Evolutionary conservation across 306 rosid species (phyloP), one percentile per base, ranked within the genome.

Genomic region (Castanospermum australe): DNA sequence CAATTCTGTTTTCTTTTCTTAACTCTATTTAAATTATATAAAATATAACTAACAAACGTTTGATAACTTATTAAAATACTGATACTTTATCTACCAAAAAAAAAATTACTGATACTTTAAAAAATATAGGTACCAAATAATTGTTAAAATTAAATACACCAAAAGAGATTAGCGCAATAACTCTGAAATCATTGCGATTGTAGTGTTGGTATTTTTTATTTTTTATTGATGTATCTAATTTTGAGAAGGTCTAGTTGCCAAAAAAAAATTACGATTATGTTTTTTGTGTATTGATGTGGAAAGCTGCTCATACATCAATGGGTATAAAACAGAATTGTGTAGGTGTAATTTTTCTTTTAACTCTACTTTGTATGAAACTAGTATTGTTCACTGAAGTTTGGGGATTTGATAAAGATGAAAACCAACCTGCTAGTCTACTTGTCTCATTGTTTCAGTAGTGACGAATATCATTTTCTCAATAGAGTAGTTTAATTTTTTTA

Each of bases 131-230:
- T n/a, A n/a, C n/a, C n/a, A n/a, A n/a, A n/a, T n/a, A n/a, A n/a
- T n/a, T n/a, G n/a, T n/a, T n/a, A n/a, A 71, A 63, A 45, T 33
- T 45, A 41, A 39, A 33, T 13, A 32, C 67, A 28, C 20, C 35
- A 52, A 47, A 69, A 78, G 39, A n/a, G n/a, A 47, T 39, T 42
- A 78, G 32, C 45, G 5, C 66, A 72, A 55, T 64, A 56, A 63
- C 59, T 71, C 76, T 71, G 62, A 38, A 55, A 72, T 78, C 77
- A 78, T 66, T 72, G 11, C 41, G 15, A 47, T 36, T 42, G 25
- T 22, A 30, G 18, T 17, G n/a, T 50, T 59, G 65, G 0, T 67
- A 10, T 24, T 1, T 52, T 62, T 59, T 38, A 25, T 35, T 47
- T 33, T 8, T 17, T 4, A 13, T 11, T 71, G 5, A 22, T 21